These are phyloP conservation scores for Beauveria bassiana DNA, from an alignment of 2,329 filamentous ascomycete species.

Conservation along the genomic window DNA sequence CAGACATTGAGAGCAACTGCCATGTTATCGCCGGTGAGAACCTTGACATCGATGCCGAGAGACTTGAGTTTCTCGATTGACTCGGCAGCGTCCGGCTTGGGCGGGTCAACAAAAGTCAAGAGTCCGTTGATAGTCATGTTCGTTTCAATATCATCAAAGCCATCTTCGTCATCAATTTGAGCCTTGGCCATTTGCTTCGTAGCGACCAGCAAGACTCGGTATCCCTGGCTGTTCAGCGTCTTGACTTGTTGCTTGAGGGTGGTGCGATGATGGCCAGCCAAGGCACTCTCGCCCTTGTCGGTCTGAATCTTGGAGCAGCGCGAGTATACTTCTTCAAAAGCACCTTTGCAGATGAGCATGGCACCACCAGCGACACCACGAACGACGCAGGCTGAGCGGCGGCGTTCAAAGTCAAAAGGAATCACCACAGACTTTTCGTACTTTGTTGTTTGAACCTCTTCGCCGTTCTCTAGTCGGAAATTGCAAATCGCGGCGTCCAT, in stretches of 20 bases:
- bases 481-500: constrained; percentile 21
- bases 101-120: constrained; percentile 22
- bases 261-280: constrained; percentile 14
- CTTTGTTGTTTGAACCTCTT: constrained; percentile 15
- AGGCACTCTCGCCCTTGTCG: constrained; percentile 11
- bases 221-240: constrained; percentile 16
- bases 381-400: constrained; percentile 18
- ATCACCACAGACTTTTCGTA: constrained; percentile 18
- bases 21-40: constrained; percentile 22
- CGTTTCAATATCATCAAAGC: constrained; percentile 17
- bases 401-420: constrained; percentile 22
- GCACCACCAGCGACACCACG: constrained; percentile 17
- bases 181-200: constrained; percentile 15
- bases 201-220: constrained; percentile 19
- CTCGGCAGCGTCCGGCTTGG: constrained; percentile 21
- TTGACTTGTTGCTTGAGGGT: constrained; percentile 13
- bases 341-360: constrained; percentile 23
- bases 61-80: constrained; percentile 18
- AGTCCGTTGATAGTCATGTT: constrained; percentile 21
- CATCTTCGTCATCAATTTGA: constrained; percentile 15
- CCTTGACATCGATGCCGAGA: constrained; percentile 21
- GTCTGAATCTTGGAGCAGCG: constrained; percentile 17
- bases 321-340: constrained; percentile 21
- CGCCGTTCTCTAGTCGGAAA: constrained; percentile 12
- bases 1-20: constrained; percentile 23